Evolutionary conservation across 1,284 basidiomycete species (phyloP).

Genomic region (Apiotrichum veenhuisii): DNA sequence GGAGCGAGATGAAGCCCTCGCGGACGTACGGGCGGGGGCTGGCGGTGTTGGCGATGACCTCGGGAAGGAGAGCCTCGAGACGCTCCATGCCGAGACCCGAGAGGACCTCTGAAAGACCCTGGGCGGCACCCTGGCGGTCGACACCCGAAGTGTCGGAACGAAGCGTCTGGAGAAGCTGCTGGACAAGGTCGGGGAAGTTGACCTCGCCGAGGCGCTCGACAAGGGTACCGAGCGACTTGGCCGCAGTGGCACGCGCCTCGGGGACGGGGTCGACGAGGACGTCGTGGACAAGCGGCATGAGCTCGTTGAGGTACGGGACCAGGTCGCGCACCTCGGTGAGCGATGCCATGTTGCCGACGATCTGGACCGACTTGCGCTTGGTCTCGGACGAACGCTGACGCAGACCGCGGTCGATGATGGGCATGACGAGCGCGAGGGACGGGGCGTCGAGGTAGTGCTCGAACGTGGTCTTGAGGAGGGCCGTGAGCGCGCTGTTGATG

Average conservation of each 20-base stretch:
- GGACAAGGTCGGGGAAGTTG: constrained; percentile 93
- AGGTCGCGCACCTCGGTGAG: constrained; percentile 95
- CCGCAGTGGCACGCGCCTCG: constrained; percentile 93
- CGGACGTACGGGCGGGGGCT: constrained; percentile 87
- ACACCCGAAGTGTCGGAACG: constrained; percentile 94
- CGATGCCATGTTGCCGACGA: constrained; percentile 92
- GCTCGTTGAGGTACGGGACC: constrained; percentile 83
- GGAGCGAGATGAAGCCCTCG: constrained; percentile 96
- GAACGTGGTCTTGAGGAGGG: constrained; percentile 89
- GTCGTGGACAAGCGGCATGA: constrained; percentile 85
- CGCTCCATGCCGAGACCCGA: constrained; percentile 96
- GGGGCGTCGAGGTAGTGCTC: constrained; percentile 98
- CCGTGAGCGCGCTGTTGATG: constrained; percentile 76
- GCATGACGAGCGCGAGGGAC: constrained; percentile 93
- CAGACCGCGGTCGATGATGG: constrained; percentile 91
- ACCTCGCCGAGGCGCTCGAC: constrained; percentile 93
- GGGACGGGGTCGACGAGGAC: constrained; percentile 95
- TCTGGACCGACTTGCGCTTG: constrained; percentile 94
- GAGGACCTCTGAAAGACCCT: constrained; percentile 93
- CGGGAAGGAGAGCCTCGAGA: constrained; percentile 88
- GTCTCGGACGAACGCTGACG: constrained; percentile 87
- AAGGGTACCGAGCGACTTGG: constrained; percentile 93
- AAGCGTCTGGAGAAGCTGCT: constrained; percentile 80
- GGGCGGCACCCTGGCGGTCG: constrained; percentile 92
- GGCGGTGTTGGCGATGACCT: constrained; percentile 87